Evolutionary conservation across 164 flowering plant species (phyloP).

Genomic region (Aristolochia fimbriata): DNA sequence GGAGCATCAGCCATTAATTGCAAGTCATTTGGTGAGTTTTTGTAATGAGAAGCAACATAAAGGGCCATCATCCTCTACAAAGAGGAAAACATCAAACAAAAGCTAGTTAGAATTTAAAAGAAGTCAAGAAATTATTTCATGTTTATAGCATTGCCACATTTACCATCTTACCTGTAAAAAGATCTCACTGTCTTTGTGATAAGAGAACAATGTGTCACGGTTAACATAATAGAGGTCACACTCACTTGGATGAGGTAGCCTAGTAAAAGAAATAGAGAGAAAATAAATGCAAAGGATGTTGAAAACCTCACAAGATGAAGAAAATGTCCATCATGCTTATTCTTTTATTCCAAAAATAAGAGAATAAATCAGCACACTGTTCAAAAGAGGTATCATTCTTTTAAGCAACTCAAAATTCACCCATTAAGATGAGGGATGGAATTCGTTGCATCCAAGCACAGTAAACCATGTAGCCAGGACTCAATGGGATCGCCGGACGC

Average conservation of each 20-base stretch:
- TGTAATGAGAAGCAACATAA: slow-evolving; percentile 95
- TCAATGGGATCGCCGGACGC: slow-evolving; percentile 90
- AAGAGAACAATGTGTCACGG: slow-evolving; percentile 93
- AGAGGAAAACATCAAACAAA: background rate
- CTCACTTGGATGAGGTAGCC: slow-evolving; percentile 73
- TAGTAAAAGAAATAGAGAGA: slow-evolving; percentile 10
- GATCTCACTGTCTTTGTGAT: slow-evolving; percentile 83
- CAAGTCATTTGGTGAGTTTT: slow-evolving; percentile 93
- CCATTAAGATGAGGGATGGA: slow-evolving; percentile 56
- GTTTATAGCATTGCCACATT: slow-evolving; percentile 5
- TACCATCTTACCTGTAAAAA: slow-evolving; percentile 68
- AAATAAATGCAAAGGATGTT: too few species aligned
- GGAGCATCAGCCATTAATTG: slow-evolving; percentile 99
- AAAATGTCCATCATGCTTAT: too few species aligned
- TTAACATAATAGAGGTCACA: slow-evolving; percentile 96
- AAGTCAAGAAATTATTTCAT: background rate
- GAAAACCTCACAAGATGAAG: too few species aligned
- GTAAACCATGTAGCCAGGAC: slow-evolving; percentile 84
- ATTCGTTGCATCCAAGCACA: slow-evolving; percentile 78
- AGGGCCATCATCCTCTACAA: slow-evolving; percentile 97
- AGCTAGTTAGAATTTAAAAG: too few species aligned
- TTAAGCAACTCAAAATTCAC: slow-evolving; percentile 21
- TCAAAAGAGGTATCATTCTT: too few species aligned
- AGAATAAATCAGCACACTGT: too few species aligned
- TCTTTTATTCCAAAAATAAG: too few species aligned